Percentiles rank a stretch among this genome's conserved stretches.
Conservation (phyloP, 2,329 filamentous ascomycete genomes). For the Phialophora tarda region DNA sequence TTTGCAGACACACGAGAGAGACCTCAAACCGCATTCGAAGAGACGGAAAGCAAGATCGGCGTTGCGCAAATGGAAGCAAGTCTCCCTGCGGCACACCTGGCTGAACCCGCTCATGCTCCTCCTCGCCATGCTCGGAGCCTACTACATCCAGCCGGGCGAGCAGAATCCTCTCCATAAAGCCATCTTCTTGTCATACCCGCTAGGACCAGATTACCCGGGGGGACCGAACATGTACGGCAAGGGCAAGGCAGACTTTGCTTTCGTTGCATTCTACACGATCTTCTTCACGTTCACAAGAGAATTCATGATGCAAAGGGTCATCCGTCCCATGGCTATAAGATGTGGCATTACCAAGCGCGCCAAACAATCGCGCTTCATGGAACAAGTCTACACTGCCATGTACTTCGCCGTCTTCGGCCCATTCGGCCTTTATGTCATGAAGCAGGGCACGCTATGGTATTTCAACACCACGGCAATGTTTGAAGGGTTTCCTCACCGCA, state of each 20-base stretch:
- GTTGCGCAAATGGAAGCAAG: slow-evolving; percentile 51
- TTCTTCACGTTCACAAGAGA: slow-evolving; percentile 86
- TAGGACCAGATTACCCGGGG: slow-evolving; percentile 58
- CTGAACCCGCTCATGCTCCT: slow-evolving; percentile 70
- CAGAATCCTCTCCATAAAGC: slow-evolving; percentile 76
- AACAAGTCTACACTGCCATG: slow-evolving; percentile 85
- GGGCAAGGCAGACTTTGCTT: slow-evolving; percentile 75
- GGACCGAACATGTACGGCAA: slow-evolving; percentile 74
- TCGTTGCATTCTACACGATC: slow-evolving; percentile 82
- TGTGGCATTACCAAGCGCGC: slow-evolving; percentile 68
- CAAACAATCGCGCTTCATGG: slow-evolving; percentile 87
- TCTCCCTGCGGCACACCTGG: slow-evolving; percentile 56
- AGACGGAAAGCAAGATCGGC: slow-evolving; percentile 51
- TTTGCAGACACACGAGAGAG: slow-evolving; percentile 33
- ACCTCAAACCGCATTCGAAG: slow-evolving; percentile 48
- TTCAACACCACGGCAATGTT: slow-evolving; percentile 87
- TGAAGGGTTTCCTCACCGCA: slow-evolving; percentile 77
- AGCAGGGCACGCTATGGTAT: slow-evolving; percentile 72
- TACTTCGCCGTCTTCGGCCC: slow-evolving; percentile 82
- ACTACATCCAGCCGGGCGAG: slow-evolving; percentile 72
- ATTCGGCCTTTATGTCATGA: slow-evolving; percentile 84
- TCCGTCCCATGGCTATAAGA: slow-evolving; percentile 72
- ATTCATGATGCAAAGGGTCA: slow-evolving; percentile 85
- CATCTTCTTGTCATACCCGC: slow-evolving; percentile 82
- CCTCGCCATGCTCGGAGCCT: slow-evolving; percentile 65